These are phyloP conservation scores for Pseudozyma hubeiensis DNA, from an alignment of 1,284 basidiomycete genomes.

Conservation along the genomic window DNA sequence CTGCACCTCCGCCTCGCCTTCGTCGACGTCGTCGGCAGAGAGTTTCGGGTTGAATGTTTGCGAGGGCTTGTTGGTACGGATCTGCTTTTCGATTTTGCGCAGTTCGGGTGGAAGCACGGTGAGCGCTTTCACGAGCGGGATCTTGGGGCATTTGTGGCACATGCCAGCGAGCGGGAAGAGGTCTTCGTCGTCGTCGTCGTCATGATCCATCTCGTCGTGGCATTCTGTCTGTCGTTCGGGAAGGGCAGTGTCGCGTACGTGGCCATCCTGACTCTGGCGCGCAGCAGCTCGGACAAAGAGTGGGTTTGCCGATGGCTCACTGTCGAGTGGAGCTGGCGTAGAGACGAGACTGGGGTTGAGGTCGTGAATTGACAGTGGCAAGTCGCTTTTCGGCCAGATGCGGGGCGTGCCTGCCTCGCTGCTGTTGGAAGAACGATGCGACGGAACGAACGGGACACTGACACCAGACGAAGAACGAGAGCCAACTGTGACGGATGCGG, in stretches of 20 bases:
- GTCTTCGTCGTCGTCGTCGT: conserved; percentile 51
- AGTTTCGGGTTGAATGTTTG: conserved; percentile 28
- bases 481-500: conserved; percentile 12
- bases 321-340: conserved; percentile 12
- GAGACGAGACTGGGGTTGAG: conserved; percentile 16
- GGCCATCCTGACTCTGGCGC: conserved; percentile 20
- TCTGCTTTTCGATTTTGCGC: conserved; percentile 54
- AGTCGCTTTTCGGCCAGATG: conserved; percentile 20
- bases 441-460: conserved; percentile 7
- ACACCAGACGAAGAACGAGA: neutral
- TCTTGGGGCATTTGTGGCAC: conserved; percentile 62
- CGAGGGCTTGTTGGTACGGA: conserved; percentile 33
- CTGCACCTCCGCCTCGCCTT: conserved; percentile 60
- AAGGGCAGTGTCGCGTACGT: neutral
- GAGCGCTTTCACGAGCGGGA: conserved; percentile 58
- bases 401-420: conserved; percentile 29
- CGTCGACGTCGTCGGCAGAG: conserved; percentile 52
- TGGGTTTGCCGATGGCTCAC: conserved; percentile 13
- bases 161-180: conserved; percentile 58
- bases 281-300: conserved; percentile 15
- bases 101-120: conserved; percentile 62
- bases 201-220: conserved; percentile 28
- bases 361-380: conserved; percentile 39
- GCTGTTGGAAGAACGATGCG: conserved; percentile 29
- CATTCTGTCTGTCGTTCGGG: neutral